Evolutionary conservation across 1,139 yeast species (phyloP), one percentile per base, ranked within the genome.

Genomic region (Candida gigantensis): DNA sequence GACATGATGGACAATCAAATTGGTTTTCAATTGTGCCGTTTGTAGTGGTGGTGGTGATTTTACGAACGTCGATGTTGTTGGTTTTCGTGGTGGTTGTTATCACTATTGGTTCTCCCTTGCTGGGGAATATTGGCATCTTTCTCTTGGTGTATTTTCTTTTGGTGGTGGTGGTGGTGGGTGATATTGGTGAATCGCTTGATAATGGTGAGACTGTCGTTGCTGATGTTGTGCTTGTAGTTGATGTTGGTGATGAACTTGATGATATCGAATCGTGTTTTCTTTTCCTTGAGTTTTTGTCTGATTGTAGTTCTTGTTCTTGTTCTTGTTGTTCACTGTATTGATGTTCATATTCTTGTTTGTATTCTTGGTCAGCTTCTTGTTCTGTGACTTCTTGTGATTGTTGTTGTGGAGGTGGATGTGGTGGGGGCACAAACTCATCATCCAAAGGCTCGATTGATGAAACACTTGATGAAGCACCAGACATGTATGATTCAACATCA

Each of bases 381-480:
- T 32, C 24, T 8, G 16, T 20, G 12, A 14, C 18, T 27, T 21
- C 24, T 14, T 26, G 24, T 16, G 14, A 7, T 28, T 28, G 26
- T 24, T 20, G 13, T 32, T 34, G 21, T 26, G 17, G 30, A 30
- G 16, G 21, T 15, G 25, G 18, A 11, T 28, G 11, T 4, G 40
- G 30, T 10, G 41, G 34, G 14, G 37, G 25, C 23, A 23, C 25
- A 23, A 80, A 62, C 46, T 84, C 90, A 44, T 83, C 88, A 41
- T 77, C 84, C 28, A 72, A 56, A 5, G 72, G 65, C 36, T 61
- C 61, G 8, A 59, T 46, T 34, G 49, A 52, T 35, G 62, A 57
- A 29, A 60, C 68, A 30, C 44, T 50, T 7, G 33, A 30, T 8
- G 24, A 51, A 16, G 49, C 42, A 6, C 43, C 16, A 16, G 49